Evolutionary conservation across 2,329 filamentous ascomycete genomes (phyloP), one percentile per base, ranked within the genome.

Genomic region (Diaporthe eres): DNA sequence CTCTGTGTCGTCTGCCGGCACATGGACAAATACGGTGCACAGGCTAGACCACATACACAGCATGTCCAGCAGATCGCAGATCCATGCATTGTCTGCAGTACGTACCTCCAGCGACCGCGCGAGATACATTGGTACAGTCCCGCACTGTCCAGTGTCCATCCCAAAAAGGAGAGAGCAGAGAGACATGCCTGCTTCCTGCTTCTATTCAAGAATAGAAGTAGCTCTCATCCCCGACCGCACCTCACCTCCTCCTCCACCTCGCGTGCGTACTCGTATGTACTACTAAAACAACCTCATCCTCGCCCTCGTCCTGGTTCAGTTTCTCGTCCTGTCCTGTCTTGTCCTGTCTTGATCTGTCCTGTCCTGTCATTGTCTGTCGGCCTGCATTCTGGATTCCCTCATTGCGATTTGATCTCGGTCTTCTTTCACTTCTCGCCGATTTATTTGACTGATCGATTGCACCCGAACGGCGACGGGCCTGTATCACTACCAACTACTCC

Each of bases 71-170:
- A 68, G 63, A 68, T 68, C 63, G 63, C 63, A n/a, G 44, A 51
- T 53, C 65, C 65, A 68, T 68, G 63, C 63, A 68, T 53, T 53
- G 65, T 68, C 65, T 68, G 47, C 25, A 47, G 65, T 53, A 68
- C 65, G 65, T 70, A 70, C 13, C n/a, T 31, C 28, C 25, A 55
- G 25, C 2, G 13, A 28, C 42, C 60, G 9, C 60, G 37, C 3
- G 28, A 53, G 65, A n/a, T 68, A 53, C 65, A 12, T 53, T 19
- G 47, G 47, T 51, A 53, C 65, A 53, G 49, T 70, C n/a, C 47
- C 65, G 51, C 65, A 68, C 65, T 28, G 63, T 68, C 63, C 31
- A 51, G 44, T 51, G 63, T 68, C 63, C 63, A 39, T 37, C 47
- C 63, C 65, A 34, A 39, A 70, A 70, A 55, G 49, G 49, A 37